Evolutionary conservation across 148 eudicot species (phyloP), one percentile per base, ranked within the genome.

Genomic region (Rhododendron vialii): DNA sequence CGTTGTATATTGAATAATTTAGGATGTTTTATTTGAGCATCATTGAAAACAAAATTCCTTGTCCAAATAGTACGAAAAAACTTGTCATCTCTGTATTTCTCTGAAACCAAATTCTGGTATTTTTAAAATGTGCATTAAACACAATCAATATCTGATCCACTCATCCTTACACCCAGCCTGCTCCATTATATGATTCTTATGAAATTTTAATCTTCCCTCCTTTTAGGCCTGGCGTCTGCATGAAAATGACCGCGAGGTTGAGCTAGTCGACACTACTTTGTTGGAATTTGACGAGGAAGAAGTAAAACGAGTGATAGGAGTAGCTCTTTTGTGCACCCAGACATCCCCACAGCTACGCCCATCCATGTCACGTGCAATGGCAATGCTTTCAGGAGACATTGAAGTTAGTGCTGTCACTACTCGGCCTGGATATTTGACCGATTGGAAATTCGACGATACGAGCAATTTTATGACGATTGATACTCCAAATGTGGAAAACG

Each of bases 311-410:
- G 86, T 95, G 43, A 93, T 95, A 7, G 85, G 88, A 9, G 82
- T 95, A 57, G 95, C 94, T 57, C 93, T 97, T 59, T 82, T 94
- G 82, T 96, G 99, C 96, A 97, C 93, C 47, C 99, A 97, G 78
- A 94, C 99, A 51, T 84, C 99, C 67, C 99, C 96, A 22, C 69
- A 79, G 22, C 89, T 91, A 30, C 94, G 98, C 38, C 99, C 99
- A 14, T 88, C 95, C 75, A 97, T 97, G 98, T 93, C 98, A 4
- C 96, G 99, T 14, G 98, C 88, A 43, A 88, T 94, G 85, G 95
- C 95, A 35, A 97, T 97, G 99, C 91, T 95, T 79, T 79, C 90
- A 9, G 99, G 99, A 75, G 95, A 94, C 33, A 83, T 87, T 15
- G 98, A 95, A 84, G 93, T 95, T 2, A 89, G 89, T 73, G 78